A percentile compares a stretch with the other conserved stretches of the same genome.
Conservation (phyloP, 2,329 filamentous ascomycete species). For the Fusarium sarcochroum region DNA sequence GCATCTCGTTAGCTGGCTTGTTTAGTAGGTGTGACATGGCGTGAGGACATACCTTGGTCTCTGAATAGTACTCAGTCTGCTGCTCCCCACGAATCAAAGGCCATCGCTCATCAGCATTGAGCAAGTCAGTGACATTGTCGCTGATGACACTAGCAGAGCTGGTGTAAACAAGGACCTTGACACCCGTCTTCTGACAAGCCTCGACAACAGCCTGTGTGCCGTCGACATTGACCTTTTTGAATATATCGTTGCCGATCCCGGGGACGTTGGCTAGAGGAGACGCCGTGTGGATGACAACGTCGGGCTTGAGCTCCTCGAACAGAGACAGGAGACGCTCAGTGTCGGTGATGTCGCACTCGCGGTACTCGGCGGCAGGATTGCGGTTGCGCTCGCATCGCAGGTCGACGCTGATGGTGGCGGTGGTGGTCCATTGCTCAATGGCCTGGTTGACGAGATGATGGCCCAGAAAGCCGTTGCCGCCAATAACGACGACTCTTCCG, state of each 20-base stretch:
- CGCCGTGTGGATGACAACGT: conserved; percentile 93
- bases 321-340: conserved; percentile 70
- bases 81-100: conserved; percentile 79
- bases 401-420: conserved; percentile 78
- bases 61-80: conserved; percentile 87
- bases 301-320: conserved; percentile 77
- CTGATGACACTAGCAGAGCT: conserved; percentile 89
- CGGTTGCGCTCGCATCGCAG: conserved; percentile 79
- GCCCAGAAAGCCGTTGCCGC: conserved; percentile 87
- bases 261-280: conserved; percentile 74
- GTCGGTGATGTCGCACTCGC: conserved; percentile 84
- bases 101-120: conserved; percentile 88
- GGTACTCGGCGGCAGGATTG: conserved; percentile 71
- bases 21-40: background rate
- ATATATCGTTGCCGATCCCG: conserved; percentile 70
- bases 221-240: conserved; percentile 88
- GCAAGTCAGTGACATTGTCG: conserved; percentile 83
- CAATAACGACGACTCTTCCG: conserved; percentile 82
- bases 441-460: conserved; percentile 85
- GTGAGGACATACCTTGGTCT: conserved; percentile 79
- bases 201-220: conserved; percentile 85
- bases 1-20: background rate
- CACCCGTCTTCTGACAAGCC: conserved; percentile 77
- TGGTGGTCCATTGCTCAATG: conserved; percentile 65
- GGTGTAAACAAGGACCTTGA: conserved; percentile 90